Percentiles rank a stretch among this genome's conserved stretches.
Evolutionary conservation across 225 moss, liverwort and hornwort species (phyloP).

Genomic region (Rhytidiadelphus loreus): DNA sequence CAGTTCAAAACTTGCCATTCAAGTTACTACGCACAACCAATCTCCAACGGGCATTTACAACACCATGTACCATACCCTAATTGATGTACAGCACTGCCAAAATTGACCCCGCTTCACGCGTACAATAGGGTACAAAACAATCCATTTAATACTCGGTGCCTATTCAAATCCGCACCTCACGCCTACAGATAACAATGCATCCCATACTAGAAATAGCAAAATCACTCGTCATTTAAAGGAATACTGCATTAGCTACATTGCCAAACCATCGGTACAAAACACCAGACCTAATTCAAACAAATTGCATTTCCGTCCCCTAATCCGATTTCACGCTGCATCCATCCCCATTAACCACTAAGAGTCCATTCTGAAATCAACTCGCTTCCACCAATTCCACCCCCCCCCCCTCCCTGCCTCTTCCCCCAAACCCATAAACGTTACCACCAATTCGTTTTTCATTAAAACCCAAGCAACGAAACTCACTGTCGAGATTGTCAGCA

Average conservation of each 20-base stretch:
- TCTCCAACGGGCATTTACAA: background rate
- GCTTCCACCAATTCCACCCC: background rate
- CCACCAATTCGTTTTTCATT: background rate
- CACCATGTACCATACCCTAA: background rate
- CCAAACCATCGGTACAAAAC: too few species aligned
- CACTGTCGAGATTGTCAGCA: conserved; percentile 93
- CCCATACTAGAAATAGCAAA: background rate
- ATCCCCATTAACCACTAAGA: background rate
- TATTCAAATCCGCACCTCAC: background rate
- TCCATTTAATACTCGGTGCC: background rate
- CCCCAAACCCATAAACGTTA: background rate
- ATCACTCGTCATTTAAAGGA: background rate
- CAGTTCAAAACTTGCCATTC: background rate
- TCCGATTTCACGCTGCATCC: background rate
- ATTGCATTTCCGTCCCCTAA: background rate
- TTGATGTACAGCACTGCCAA: background rate
- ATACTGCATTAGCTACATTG: background rate
- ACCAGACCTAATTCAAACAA: background rate
- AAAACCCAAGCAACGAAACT: background rate
- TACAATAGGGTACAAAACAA: background rate
- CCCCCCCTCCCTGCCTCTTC: background rate
- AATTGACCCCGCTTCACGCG: background rate
- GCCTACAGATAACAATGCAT: background rate
- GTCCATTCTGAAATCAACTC: background rate
- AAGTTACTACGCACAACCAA: background rate